Conservation (phyloP, 2,329 filamentous ascomycete genomes). For the Apiospora rasikravindrae region DNA sequence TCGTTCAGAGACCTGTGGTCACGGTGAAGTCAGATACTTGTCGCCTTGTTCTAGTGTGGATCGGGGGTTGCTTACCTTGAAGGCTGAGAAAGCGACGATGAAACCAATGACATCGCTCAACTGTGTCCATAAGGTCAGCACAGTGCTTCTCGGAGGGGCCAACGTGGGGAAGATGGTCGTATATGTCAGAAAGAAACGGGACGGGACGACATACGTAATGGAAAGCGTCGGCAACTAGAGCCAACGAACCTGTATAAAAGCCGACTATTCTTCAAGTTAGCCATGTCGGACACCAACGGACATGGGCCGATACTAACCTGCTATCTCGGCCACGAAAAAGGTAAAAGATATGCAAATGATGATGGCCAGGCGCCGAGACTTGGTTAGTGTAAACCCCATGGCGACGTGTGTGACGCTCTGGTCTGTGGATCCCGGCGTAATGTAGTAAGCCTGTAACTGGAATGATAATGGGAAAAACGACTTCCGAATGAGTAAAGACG, state of each 20-base stretch:
- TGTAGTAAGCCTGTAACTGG: background rate
- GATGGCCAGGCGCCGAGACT: conserved; percentile 2
- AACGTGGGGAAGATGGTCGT: background rate
- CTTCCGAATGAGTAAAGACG: background rate
- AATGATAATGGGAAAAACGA: background rate
- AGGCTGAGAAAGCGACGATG: conserved; percentile 66
- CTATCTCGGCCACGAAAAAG: conserved; percentile 60
- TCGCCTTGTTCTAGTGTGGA: background rate
- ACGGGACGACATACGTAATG: conserved; percentile 64
- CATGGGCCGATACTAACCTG: conserved; percentile 20
- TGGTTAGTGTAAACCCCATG: background rate
- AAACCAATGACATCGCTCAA: conserved; percentile 75
- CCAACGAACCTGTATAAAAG: conserved; percentile 68
- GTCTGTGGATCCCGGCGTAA: background rate
- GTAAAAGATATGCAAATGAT: conserved; percentile 54
- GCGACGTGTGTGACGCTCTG: background rate
- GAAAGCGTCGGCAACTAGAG: conserved; percentile 77
- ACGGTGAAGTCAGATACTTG: background rate
- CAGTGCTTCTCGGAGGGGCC: background rate
- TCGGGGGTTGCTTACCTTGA: conserved; percentile 54
- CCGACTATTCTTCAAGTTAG: conserved; percentile 28
- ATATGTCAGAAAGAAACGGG: conserved; percentile 42
- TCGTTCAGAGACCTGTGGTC: conserved; percentile 60
- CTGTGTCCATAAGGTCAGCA: conserved; percentile 28
- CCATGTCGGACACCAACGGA: background rate